Evolutionary conservation across 2,329 filamentous ascomycete species (phyloP), one percentile per base, ranked within the genome.

Genomic region (Ophiostoma fasciatum): DNA sequence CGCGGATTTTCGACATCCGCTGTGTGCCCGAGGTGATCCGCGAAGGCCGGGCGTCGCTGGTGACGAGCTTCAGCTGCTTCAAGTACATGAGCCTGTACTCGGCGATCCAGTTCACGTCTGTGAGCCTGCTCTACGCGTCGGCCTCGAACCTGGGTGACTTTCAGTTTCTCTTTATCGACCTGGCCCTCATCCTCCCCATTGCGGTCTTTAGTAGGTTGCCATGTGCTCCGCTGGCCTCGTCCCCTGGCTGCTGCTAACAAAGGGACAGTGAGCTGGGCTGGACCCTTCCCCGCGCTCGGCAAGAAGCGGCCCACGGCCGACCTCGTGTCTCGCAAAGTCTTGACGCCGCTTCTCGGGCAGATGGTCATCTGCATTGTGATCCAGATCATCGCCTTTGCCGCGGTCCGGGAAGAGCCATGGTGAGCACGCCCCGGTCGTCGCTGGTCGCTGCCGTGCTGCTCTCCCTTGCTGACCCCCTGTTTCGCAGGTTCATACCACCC

Each of bases 81-180:
- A 98, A 96, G 63, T 98, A 93, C 60, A 98, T 98, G 92, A 92
- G 82, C 49, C 61, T 98, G 45, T 98, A 98, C 63, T 96, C 87
- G 3, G 88, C 90, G n/a, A 98, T 98, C 46, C 90, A 98, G 56
- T 98, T 98, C 62, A 93, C 84, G 7, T 84, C 83, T 1, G 92
- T 98, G 51, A 93, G 82, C 66, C 94, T 98, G 53, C 68, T 98
- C 13, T 98, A 98, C 56, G 82, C 85, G 7, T 85, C 78, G 7
- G 92, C 82, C 10, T 93, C 83, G 8, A 98, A 98, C 52, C 64
- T 98, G 6, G 92, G 90, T 33, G 90, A 98, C 55, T 96, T 98
- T 52, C 90, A 78, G 65, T 98, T 94, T 54, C 67, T 98, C 4
- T 96, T 88, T 57, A 96, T 98, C 51, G 90, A 98, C 49, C 66